Conservation (phyloP, 331 rosid genomes). For the Malus hybrid region DNA sequence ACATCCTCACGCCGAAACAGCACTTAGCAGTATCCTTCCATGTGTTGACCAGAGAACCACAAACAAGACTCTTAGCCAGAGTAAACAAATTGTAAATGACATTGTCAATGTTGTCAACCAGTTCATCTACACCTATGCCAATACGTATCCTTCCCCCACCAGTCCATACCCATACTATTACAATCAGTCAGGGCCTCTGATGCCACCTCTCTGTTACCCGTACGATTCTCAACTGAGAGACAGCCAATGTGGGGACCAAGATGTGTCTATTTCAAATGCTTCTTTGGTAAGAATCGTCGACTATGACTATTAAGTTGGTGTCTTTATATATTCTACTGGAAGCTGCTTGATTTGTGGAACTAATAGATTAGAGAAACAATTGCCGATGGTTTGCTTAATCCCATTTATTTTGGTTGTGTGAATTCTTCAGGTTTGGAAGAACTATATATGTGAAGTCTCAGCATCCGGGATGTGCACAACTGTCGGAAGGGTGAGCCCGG, state of each 20-base stretch:
- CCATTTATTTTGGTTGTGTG: background rate
- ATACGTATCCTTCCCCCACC: constrained; percentile 34
- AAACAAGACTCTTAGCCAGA: constrained; percentile 65
- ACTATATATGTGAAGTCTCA: constrained; percentile 58
- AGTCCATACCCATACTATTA: constrained; percentile 31
- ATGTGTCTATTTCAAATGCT: constrained; percentile 80
- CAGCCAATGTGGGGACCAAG: constrained; percentile 55
- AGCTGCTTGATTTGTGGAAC: background rate
- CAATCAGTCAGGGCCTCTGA: constrained; percentile 87
- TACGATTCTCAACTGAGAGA: constrained; percentile 55
- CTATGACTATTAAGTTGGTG: background rate
- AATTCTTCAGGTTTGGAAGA: constrained; percentile 75
- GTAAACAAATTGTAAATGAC: constrained; percentile 58
- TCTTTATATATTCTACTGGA: background rate
- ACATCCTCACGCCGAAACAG: constrained; percentile 74
- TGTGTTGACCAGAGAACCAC: constrained; percentile 93
- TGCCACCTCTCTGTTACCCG: constrained; percentile 86
- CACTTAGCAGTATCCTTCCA: constrained; percentile 84
- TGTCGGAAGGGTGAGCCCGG: constrained; percentile 75
- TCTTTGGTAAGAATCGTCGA: constrained; percentile 44
- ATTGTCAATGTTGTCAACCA: constrained; percentile 63
- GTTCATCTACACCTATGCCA: constrained; percentile 58
- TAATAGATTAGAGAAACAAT: background rate
- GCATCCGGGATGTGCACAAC: constrained; percentile 53
- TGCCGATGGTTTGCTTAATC: background rate